Evolutionary conservation across 768 basidiomycete species (phyloP), one percentile per base, ranked within the genome.

Genomic region (Kwoniella dejecticola): DNA sequence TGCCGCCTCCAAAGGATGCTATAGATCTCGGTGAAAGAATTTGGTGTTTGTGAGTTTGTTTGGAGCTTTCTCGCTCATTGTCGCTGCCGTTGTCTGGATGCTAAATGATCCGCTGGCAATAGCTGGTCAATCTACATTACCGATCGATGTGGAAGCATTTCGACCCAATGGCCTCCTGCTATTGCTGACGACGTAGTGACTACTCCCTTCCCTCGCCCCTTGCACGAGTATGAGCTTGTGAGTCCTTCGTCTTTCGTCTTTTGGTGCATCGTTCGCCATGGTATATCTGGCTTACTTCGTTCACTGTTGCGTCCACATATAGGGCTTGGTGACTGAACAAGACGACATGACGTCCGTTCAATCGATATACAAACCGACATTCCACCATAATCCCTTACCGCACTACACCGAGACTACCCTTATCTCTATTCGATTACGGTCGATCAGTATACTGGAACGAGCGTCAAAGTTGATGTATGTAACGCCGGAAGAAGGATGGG

Each of bases 141-240:
- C 6, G 74, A 75, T 40, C 64, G 74, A 29, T 60, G 57, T 29
- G 71, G 69, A 8, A 36, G 69, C 8, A 71, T 72, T 10, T 57
- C 71, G 2, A 50, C 71, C 3, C 67, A 70, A 47, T 71, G 67
- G 66, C 71, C 71, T 4, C 45, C 45, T 27, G 64, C 61, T 3
- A 69, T 75, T 13, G 26, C 65, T 1, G 74, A 75, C 31, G 62
- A 67, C 1, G 52, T 58, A 29, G 60, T 75, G 26, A 53, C 46
- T n/a, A 75, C 74, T 10, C 74, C 74, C 3, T 75, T 52, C 42
- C 71, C 74, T 6, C 56, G 61, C 21, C 74, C 74, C 13, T 31
- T 75, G 47, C 49, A 67, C 48, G 74, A 75, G 45, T 75, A 70
- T 46, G 74, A 75, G 49, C 55, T 75, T 31, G 72, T 71, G 29